Conservation (phyloP, 176 grass and related monocot species). For the Carex parvula region DNA sequence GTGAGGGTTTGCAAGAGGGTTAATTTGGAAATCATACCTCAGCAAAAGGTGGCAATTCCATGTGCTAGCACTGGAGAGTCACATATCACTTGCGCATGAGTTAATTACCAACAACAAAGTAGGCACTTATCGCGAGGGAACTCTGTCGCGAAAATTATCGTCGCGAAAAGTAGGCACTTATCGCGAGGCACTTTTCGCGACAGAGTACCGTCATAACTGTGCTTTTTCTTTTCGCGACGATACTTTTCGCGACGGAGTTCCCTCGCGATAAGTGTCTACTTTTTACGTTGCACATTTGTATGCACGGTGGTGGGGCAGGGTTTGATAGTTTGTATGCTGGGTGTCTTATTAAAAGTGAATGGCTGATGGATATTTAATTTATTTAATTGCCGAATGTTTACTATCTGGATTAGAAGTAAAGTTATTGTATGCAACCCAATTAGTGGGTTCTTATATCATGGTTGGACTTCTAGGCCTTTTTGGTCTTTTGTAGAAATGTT, state of each 20-base stretch:
- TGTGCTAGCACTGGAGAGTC: not conserved
- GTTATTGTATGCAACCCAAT: not conserved
- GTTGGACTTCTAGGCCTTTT: not conserved
- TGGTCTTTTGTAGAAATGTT: not conserved
- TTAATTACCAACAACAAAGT: too few species aligned
- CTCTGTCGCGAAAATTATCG: too few species aligned
- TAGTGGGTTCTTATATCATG: not conserved
- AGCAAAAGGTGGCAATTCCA: conserved; percentile 14
- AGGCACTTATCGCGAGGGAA: too few species aligned
- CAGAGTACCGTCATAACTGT: too few species aligned
- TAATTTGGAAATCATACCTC: conserved; percentile 6
- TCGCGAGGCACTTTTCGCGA: too few species aligned
- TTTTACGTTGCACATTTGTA: not conserved
- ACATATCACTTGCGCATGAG: conserved; percentile 7
- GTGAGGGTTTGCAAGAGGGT: conserved; percentile 22
- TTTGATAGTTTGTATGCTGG: too few species aligned
- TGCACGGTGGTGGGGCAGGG: not conserved
- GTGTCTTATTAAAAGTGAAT: not conserved
- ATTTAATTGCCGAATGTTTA: not conserved
- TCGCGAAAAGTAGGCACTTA: too few species aligned
- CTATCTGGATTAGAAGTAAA: not conserved
- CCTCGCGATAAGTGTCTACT: too few species aligned
- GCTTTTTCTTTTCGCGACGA: too few species aligned
- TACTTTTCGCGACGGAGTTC: too few species aligned
- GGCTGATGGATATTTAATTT: not conserved